Percentiles rank a stretch among this genome's conserved stretches.
Conservation (phyloP, 2,329 filamentous ascomycete species). For the Ceratocystis diversiconidia region DNA sequence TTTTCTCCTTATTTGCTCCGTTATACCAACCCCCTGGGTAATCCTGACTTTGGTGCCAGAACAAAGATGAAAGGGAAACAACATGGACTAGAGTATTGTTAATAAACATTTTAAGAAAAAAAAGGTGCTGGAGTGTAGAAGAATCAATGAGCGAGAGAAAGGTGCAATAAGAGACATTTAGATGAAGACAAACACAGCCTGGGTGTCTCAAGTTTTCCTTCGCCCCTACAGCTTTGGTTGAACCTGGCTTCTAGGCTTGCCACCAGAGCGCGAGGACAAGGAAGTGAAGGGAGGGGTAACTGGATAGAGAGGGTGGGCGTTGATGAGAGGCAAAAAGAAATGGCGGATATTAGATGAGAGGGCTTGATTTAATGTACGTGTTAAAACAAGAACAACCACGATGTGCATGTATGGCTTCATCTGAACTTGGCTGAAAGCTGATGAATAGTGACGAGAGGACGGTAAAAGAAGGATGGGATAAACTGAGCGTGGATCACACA, state of each 20-base stretch:
- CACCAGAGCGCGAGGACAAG: not conserved
- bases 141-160: not conserved
- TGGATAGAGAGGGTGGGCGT: not conserved
- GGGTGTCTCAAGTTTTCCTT: not conserved
- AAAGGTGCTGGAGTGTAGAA: not conserved
- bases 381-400: not conserved
- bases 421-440: not conserved
- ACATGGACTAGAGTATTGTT: not conserved
- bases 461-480: not conserved
- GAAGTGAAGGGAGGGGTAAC: not conserved
- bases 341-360: conserved; percentile 6
- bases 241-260: not conserved
- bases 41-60: not conserved
- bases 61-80: not conserved
- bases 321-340: not conserved
- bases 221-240: not conserved
- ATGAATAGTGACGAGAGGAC: not conserved
- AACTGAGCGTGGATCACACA: not conserved
- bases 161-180: not conserved
- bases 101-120: not conserved
- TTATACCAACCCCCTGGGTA: too few relatives aligned
- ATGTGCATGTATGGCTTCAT: not conserved
- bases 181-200: not conserved
- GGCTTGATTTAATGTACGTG: not conserved
- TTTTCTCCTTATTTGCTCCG: too few relatives aligned